These are phyloP conservation scores for Hypsizygus ulmarius DNA, from an alignment of 1,284 basidiomycete genomes.

Conservation along the genomic window DNA sequence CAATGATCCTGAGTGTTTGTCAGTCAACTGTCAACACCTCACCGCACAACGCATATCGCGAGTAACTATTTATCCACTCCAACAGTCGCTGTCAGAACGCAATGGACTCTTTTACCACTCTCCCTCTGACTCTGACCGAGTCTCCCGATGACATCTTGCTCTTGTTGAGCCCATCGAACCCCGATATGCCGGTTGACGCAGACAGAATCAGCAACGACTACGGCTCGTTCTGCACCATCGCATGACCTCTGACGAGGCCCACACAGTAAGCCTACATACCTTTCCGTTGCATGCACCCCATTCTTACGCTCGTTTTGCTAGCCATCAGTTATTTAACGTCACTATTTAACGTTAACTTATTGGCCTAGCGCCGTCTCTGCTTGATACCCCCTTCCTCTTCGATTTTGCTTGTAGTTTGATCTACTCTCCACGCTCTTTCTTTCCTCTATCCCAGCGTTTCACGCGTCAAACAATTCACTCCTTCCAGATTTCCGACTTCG, in stretches of 20 bases:
- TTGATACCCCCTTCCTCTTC: too few relatives aligned
- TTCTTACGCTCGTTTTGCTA: background rate
- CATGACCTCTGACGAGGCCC: too few relatives aligned
- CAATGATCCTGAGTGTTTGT: too few relatives aligned
- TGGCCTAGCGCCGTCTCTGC: slow-evolving; percentile 9
- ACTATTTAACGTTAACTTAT: slow-evolving; percentile 2
- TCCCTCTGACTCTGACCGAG: background rate
- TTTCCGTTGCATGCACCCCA: background rate
- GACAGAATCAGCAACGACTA: slow-evolving; percentile 7
- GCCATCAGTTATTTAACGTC: background rate
- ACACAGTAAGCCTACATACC: background rate
- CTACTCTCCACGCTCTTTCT: too few relatives aligned
- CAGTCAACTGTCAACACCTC: too few relatives aligned
- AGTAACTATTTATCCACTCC: too few relatives aligned
- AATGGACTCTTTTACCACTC: slow-evolving; percentile 6
- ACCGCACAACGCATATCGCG: too few relatives aligned
- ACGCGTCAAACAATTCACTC: too few relatives aligned
- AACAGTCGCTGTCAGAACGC: too few relatives aligned
- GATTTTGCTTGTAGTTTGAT: too few relatives aligned
- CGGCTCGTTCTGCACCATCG: slow-evolving; percentile 6
- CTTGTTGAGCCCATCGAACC: background rate
- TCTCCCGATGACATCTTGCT: background rate
- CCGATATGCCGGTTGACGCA: background rate
- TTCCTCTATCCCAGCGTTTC: too few relatives aligned
- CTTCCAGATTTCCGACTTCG: too few relatives aligned